Evolutionary conservation across 805 yeast genomes (phyloP), one percentile per base, ranked within the genome.

Genomic region (Lipomyces sp.): DNA sequence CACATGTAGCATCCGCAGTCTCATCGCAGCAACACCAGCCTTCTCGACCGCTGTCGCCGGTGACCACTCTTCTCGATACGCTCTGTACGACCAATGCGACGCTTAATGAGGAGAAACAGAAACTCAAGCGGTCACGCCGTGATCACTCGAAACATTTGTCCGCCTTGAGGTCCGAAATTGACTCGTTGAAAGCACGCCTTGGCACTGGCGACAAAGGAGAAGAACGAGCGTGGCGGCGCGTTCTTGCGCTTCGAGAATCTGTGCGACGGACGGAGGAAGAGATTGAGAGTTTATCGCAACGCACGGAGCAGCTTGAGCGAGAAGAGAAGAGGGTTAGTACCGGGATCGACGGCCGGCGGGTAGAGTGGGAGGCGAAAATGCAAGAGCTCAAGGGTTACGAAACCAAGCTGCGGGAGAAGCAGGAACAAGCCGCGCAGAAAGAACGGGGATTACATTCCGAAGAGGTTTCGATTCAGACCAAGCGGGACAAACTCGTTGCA

Each of bases 61-160:
- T 88, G 56, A 81, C 85, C 0, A 88, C 92, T 1, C 77, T 88
- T 51, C 85, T 87, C 70, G 88, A 86, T 71, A 86, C 90, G 29
- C 84, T 88, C 45, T 81, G 86, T 42, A 86, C 91, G 0, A 87
- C 91, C 0, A 85, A 86, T 69, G 84, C 85, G 32, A 85, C 85
- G 51, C 79, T 88, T 54, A 81, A 82, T 5, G 85, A 86, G 59
- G 90, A 87, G 70, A 84, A 84, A 71, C 73, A 79, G n/a, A 84
- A 83, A 64, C 72, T 87, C 71, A 87, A 86, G 75, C 85, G 85
- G 62, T 75, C 83, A 59, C 84, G 85, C 69, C 84, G 84, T 58
- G 92, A 88, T 65, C 81, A 86, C 72, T 79, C 84, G 61, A 87
- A 87, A 71, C 82, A 83, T 62, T 76, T 87, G 11, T 76, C 80